phyloP scores from a whole-genome alignment of 2,329 filamentous ascomycete species.

The Penicillium sp. region DNA sequence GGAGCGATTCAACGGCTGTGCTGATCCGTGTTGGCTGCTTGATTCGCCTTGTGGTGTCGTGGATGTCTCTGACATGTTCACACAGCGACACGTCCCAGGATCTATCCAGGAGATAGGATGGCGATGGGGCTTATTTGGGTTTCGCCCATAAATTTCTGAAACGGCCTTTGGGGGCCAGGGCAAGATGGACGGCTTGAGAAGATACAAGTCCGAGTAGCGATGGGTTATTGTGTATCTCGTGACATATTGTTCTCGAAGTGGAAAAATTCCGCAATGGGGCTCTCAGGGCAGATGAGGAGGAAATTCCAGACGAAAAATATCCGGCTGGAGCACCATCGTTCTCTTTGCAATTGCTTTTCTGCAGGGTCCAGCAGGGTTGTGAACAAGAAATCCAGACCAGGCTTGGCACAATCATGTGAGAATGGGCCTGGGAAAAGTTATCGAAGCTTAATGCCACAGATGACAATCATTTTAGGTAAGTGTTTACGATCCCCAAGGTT shows the following conservation, averaged over 20 bases:
- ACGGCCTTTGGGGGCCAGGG: neutral
- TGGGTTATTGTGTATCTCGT: conserved; percentile 6
- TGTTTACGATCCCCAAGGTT: neutral
- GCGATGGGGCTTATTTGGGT: neutral
- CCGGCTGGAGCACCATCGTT: neutral
- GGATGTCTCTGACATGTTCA: conserved; percentile 30
- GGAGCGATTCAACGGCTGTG: conserved; percentile 35
- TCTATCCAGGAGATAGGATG: neutral
- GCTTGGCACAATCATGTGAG: conserved; percentile 7
- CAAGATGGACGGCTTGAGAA: neutral
- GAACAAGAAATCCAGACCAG: neutral
- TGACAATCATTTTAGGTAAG: neutral
- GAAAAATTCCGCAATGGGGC: neutral
- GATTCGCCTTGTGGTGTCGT: conserved; percentile 19
- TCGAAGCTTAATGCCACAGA: conserved; percentile 3
- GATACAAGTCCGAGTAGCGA: neutral
- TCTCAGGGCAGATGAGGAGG: conserved; percentile 6
- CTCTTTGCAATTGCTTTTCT: neutral
- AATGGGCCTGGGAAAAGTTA: neutral
- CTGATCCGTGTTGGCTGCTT: conserved; percentile 19
- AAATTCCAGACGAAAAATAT: conserved; percentile 3
- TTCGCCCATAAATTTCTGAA: neutral
- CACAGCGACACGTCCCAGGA: neutral
- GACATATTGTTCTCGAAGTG: conserved; percentile 14
- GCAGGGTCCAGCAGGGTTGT: neutral